Base-by-base conservation (phyloP, 345 rosid genomes). In the Melaleuca alternifolia region DNA sequence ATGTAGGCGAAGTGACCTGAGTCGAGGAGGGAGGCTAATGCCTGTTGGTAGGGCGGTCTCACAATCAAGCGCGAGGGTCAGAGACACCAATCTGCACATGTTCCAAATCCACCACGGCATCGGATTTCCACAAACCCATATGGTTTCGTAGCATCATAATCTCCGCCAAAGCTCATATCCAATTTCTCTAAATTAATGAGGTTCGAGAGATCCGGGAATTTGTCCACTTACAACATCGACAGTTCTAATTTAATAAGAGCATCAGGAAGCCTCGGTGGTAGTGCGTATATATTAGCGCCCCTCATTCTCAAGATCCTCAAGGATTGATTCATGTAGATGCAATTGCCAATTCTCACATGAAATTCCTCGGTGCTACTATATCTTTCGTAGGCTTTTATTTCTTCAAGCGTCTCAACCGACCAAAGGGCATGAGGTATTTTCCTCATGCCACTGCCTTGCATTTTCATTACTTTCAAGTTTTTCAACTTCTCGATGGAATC, bases 1-100 rank as follows among this genome's bases (percentile, higher is more conserved):
- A 2, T 1, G 0, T 0, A 2, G 13, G 62, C 1, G 0, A 11
- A 56, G 30, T 1, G 1, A 4, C 14, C 5, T 1, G 62, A 56
- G 62, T 4, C 0, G 28, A 10, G 30, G 62, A 24, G 13, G 62
- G 62, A 57, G 30, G 13, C 14, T 5, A 2, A 26, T 11, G 13
- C 11, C 2, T 5, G 30, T 16, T 6, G 54, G 15, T 2, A 2
- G 11, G 15, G 62, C 0, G 14, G 15, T 5, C 62, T 8, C 30
- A 2, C 1, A n/a, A 8, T 21, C 0, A 4, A 10, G 2, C 8
- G 50, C 1, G 11, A 50, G 50, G 50, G 3, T 3, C 51, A 11
- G 50, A 8, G 50, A 50, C 50, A 7, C 50, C 50, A 50, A 11
- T 50, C 10, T 50, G 50, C 10, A 7, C 10, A 50, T 7, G 50